Conservation (phyloP, 1,284 basidiomycete genomes). For the Trametes polyzona region DNA sequence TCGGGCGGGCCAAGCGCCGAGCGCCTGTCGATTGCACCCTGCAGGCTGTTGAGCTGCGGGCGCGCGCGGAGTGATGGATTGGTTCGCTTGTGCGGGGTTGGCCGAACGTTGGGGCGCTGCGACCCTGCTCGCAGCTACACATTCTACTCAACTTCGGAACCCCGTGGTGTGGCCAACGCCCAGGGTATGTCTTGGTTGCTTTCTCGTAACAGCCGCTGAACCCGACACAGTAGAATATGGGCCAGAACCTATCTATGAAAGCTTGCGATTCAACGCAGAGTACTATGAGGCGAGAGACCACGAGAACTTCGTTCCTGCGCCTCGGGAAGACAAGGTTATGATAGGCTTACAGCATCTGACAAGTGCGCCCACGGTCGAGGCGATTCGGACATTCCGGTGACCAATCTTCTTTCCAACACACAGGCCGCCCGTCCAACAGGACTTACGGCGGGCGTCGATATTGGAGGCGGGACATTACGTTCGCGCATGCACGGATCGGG, state of each 20-base stretch:
- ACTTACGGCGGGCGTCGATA: neutral
- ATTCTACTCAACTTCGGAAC: too few species aligned
- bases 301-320: too few species aligned
- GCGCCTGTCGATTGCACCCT: neutral
- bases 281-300: too few species aligned
- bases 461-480: neutral
- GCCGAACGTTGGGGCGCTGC: neutral
- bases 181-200: too few species aligned
- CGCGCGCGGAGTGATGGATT: slow-evolving; percentile 6
- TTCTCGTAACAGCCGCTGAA: too few species aligned
- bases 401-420: neutral
- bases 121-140: slow-evolving; percentile 9
- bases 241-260: too few species aligned
- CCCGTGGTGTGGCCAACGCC: too few species aligned
- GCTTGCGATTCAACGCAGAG: too few species aligned
- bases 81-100: neutral
- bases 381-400: neutral
- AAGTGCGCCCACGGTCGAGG: neutral
- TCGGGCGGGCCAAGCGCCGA: neutral
- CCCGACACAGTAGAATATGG: too few species aligned
- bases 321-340: neutral
- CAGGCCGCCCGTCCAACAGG: neutral
- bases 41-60: too few species aligned
- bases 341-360: neutral
- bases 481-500: neutral